Evolutionary conservation across 192 early-diverging fungal genomes (phyloP), one percentile per base, ranked within the genome.

Genomic region (Coemansia umbellata): DNA sequence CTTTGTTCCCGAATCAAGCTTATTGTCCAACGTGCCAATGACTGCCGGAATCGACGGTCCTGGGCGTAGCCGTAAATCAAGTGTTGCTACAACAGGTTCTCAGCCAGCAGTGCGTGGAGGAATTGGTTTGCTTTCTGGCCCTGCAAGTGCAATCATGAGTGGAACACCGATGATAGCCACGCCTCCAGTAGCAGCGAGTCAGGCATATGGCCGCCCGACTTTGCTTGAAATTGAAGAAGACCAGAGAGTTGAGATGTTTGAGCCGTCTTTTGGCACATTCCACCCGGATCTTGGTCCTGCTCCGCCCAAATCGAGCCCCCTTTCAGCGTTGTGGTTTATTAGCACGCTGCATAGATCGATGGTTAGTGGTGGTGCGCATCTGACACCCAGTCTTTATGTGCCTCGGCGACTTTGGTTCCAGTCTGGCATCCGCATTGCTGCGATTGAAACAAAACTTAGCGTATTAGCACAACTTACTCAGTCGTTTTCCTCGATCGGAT

Each of bases 341-440:
- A 55, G 45, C 41, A 74, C 71, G 5, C 63, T 79, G n/a, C 66
- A 69, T 27, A 44, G 66, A 23, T 78, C 74, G 10, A 79, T 74
- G 66, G 66, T 70, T 15, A 63, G 47, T 26, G 39, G 50, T 39
- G 78, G 78, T 2, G 78, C 71, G 5, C 55, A 74, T 23, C 27
- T 79, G 45, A 79, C 78, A 2, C 39, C 65, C 9, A 69, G 60
- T 21, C 53, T 79, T 49, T 79, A 50, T 43, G 66, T 79, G 18
- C 72, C 78, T 2, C 66, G 71, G 23, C 70, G 78, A 11, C 35
- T 79, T 32, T 79, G 78, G 78, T 79, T 47, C 63, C 78, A 79
- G 47, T 40, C 60, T 2, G 78, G 72, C 7, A 74, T 74, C 33
- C 78, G 78, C 15, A 60, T 79, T 23, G 43, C 57, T n/a, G 78